A percentile compares a stretch with the other conserved stretches of the same genome.
These are phyloP conservation scores for Liriodendron chinense DNA, from an alignment of 164 flowering plant genomes.

Conservation along the genomic window DNA sequence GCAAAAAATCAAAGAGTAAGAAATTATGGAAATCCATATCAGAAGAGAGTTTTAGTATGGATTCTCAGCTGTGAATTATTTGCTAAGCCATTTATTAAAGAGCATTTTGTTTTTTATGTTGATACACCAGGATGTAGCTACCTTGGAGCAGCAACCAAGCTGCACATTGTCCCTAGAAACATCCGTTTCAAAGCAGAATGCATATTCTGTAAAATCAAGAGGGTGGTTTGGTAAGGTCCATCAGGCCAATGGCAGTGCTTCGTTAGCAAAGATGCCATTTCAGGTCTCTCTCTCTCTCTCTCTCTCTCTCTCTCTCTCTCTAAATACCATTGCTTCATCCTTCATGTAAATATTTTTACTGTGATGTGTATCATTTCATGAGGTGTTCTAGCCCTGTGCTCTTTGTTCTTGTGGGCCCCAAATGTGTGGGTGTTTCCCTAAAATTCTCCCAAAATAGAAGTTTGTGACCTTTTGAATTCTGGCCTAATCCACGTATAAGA, in stretches of 20 bases:
- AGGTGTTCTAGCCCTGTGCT: no score
- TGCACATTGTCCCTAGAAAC: neutral
- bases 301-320: neutral
- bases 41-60: neutral
- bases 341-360: no score
- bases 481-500: no score
- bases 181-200: neutral
- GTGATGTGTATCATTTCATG: no score
- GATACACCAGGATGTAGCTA: constrained; percentile 17
- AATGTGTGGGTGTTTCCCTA: no score
- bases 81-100: neutral
- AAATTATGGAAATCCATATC: no score
- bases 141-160: constrained; percentile 6
- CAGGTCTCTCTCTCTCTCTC: constrained; percentile 14
- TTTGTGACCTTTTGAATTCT: no score
- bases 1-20: no score
- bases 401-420: no score
- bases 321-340: no score
- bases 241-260: neutral
- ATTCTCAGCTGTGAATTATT: neutral
- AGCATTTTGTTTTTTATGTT: neutral
- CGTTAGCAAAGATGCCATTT: constrained; percentile 16
- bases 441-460: no score
- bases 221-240: neutral
- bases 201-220: neutral